A percentile compares a stretch with the other conserved stretches of the same genome.
Evolutionary conservation across 305 asterid species (phyloP).

Genomic region (Euphrasia arctica): DNA sequence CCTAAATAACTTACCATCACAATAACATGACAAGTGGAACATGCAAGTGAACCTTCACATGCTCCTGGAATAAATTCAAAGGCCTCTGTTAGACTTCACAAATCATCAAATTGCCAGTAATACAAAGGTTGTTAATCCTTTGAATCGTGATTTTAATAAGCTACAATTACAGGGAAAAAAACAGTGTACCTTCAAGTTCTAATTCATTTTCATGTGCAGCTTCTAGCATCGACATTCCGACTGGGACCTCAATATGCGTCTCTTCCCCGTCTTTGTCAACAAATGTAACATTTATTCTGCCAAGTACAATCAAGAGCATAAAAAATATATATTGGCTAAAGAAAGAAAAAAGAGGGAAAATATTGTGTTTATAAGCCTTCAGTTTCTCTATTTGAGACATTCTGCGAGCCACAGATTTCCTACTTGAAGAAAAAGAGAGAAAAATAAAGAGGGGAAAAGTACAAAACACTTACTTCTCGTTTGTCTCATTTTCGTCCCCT

Average conservation of each 20-base stretch:
- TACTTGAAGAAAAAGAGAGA: background rate
- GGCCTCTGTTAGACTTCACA: constrained; percentile 3
- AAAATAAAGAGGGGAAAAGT: background rate
- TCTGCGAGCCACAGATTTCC: background rate
- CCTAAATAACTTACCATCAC: constrained; percentile 68
- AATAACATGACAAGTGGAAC: constrained; percentile 98
- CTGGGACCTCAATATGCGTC: constrained; percentile 74
- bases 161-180: constrained; percentile 7
- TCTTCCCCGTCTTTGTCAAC: constrained; percentile 96
- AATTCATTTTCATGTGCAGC: constrained; percentile 98
- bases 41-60: constrained; percentile 99
- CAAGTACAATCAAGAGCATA: constrained; percentile 23
- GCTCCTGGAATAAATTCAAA: constrained; percentile 67
- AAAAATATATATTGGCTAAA: constrained; percentile 4
- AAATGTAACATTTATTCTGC: constrained; percentile 83
- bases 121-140: constrained; percentile 8
- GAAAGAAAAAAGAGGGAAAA: background rate
- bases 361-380: constrained; percentile 24
- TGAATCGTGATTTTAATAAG: background rate
- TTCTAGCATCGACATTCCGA: constrained; percentile 94
- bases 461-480: constrained; percentile 47
- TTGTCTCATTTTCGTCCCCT: constrained; percentile 43
- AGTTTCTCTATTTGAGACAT: background rate
- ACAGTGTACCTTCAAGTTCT: constrained; percentile 83
- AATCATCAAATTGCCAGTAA: constrained; percentile 7